phyloP scores from a whole-genome alignment of 305 asterid genomes.

The Rubia occidens region DNA sequence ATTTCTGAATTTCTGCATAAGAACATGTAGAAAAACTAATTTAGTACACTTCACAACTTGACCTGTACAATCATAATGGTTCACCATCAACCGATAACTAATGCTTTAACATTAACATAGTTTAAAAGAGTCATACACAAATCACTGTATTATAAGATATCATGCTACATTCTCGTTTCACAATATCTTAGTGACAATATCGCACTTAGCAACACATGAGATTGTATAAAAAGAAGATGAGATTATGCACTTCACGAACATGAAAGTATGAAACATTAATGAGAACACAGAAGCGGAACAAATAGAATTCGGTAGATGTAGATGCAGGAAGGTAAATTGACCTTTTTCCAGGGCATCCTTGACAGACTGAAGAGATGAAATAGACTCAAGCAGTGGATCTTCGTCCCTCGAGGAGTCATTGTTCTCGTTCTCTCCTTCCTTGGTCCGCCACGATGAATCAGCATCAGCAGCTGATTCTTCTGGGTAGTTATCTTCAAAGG shows the following conservation, averaged over 20 bases:
- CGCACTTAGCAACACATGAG: background rate
- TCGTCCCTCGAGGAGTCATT: constrained; percentile 29
- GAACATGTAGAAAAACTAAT: constrained; percentile 7
- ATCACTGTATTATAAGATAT: background rate
- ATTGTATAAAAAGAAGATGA: background rate
- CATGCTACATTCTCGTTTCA: background rate
- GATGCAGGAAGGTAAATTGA: constrained; percentile 17
- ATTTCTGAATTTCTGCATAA: constrained; percentile 52
- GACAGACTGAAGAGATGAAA: constrained; percentile 37
- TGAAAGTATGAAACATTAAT: background rate
- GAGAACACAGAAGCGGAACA: background rate
- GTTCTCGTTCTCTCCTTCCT: constrained; percentile 34
- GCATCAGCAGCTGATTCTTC: constrained; percentile 50
- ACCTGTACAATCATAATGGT: background rate
- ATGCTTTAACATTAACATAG: background rate
- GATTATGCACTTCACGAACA: background rate
- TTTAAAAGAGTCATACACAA: background rate
- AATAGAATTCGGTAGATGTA: background rate
- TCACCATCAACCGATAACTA: background rate
- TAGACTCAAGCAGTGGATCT: constrained; percentile 45
- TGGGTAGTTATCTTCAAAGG: constrained; percentile 33
- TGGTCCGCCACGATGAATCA: constrained; percentile 39
- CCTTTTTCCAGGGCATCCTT: constrained; percentile 71
- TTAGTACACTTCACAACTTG: background rate
- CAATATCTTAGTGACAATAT: background rate